Conservation (phyloP, 129 eudicot genomes). For the Pseudognaphalium luteoalbum region DNA sequence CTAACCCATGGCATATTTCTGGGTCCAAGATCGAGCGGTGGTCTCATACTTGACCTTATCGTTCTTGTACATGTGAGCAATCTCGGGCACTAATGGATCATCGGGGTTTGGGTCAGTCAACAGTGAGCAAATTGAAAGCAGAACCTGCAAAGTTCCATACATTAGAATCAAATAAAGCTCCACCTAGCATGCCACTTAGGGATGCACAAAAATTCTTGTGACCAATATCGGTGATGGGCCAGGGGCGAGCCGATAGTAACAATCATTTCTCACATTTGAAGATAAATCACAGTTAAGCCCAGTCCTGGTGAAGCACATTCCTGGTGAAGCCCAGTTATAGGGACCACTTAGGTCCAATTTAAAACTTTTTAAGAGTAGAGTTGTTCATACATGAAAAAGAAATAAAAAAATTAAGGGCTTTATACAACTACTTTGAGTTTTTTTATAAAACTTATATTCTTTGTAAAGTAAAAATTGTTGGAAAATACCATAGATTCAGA, state of each 20-base stretch:
- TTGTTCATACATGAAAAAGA: neutral
- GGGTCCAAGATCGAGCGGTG: constrained; percentile 90
- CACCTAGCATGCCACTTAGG: neutral
- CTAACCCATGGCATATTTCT: constrained; percentile 85
- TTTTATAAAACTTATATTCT: neutral
- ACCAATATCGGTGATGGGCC: neutral
- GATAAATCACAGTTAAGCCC: neutral
- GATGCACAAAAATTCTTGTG: neutral
- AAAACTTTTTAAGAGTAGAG: neutral
- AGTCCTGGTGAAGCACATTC: neutral
- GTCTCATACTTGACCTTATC: constrained; percentile 71
- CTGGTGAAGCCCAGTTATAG: neutral
- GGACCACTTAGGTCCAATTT: neutral
- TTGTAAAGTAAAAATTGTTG: neutral
- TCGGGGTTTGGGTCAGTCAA: constrained; percentile 87
- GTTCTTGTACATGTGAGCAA: constrained; percentile 85
- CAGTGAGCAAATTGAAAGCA: constrained; percentile 80
- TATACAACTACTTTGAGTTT: neutral
- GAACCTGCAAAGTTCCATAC: constrained; percentile 45
- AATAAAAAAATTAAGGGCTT: neutral
- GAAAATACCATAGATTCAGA: too few relatives aligned
- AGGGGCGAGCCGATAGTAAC: neutral
- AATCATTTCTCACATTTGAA: neutral
- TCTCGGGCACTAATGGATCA: constrained; percentile 90
- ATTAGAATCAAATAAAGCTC: constrained; percentile 12